Evolutionary conservation across 2,329 filamentous ascomycete genomes (phyloP), one percentile per base, ranked within the genome.

Genomic region (Paraphaeosphaeria minitans): DNA sequence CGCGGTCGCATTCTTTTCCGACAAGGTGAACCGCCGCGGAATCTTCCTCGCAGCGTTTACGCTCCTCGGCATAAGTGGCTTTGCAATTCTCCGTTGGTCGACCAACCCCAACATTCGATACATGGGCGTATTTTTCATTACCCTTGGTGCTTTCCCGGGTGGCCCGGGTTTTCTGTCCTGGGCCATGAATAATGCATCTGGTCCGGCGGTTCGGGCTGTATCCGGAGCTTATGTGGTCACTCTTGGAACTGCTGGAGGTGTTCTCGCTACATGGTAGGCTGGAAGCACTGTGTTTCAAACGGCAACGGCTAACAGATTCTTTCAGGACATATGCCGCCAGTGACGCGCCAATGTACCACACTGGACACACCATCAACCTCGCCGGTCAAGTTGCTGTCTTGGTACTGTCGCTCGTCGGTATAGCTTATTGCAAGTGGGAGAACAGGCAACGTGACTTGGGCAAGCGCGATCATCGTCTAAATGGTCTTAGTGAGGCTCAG

Each of bases 341-440:
- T 59, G 81, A 86, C 69, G 85, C 63, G 55, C 91, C 89, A 1
- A 83, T 83, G 27, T 97, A 87, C 78, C 85, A 84, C 37, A 84
- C 86, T 1, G 93, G 93, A 1, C 93, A 97, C 52, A 81, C 82
- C 4, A 87, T 87, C 78, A 87, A 87, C 65, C 76, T 87, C 47
- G 76, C 64, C 4, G 82, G 82, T 1, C 83, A 86, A 66, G 70
- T 81, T 19, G 68, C 69, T 13, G 78, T 80, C 4, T 67, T 83
- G 3, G 59, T 79, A 21, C 75, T 87, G 6, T 72, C 83, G 1
- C 35, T 78, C 4, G 78, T 77, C 24, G 84, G 84, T 16, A 82
- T 87, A 45, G 43, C 75, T 13, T 87, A 86, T 65, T 84, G 83
- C 67, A 62, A 77, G 19, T 81, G 80, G 68, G 85, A 87, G 73